Base-by-base conservation (phyloP, 2,329 filamentous ascomycete genomes). In the Cordyceps farinosa region DNA sequence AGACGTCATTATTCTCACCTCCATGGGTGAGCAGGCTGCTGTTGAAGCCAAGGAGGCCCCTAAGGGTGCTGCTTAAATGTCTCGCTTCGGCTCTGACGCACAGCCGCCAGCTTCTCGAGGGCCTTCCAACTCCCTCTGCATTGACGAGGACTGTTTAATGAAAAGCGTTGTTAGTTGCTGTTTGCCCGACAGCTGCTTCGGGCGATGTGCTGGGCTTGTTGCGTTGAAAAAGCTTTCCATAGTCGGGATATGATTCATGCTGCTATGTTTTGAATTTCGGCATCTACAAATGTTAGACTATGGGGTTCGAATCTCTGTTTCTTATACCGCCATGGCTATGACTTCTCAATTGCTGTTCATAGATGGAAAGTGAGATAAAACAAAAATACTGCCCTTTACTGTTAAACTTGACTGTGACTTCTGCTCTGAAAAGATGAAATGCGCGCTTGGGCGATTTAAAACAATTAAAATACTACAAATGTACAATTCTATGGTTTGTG, bases 11-110 rank as follows among this genome's bases (percentile, higher is more conserved):
- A 87, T 99, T 78, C 90, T 96, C 77, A 91, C 91, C 73, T 88
- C 95, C 77, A 99, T 99, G 95, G 91, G 91, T 76, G 94, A 99
- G 83, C 91, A 98, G 86, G 82, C 85, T 73, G 90, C 89, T 75
- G 89, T 97, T 77, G 93, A 97, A 77, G 90, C 88, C 81, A 98
- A 98, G 88, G 93, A 97, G 83, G 91, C 91, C 79, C 88, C 90
- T 78, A 71, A 71, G 66, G 67, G 30, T 5, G 69, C 65, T 45
- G 63, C 65, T 63, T 75, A 73, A 72, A 67, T 48, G 50, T 40
- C 38, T 61, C 32, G 63, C 53, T 54, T 42, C 47, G 27, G 50
- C 40, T 53, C 48, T 53, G 48, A 54, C 50, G 48, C 58, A 54
- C 40, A 47, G 50, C 58, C 17, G 17, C 48, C 57, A 50, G 57